phyloP scores from a whole-genome alignment of 2,329 filamentous ascomycete genomes.

The Cordyceps cicadae region DNA sequence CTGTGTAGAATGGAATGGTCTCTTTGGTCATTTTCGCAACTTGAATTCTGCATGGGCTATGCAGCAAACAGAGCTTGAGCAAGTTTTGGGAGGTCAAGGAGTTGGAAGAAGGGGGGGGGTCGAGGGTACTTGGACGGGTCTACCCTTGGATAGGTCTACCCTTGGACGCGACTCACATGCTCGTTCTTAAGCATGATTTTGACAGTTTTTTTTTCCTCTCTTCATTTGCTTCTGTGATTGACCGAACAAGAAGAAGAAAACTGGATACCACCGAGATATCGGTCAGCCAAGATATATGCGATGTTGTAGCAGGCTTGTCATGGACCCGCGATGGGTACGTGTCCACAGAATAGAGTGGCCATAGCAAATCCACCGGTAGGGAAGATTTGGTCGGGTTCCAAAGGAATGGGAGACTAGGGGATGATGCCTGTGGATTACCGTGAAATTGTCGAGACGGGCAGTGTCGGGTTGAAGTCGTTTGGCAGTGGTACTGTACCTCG shows the following conservation, averaged over 20 bases:
- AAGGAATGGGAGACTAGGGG: not conserved
- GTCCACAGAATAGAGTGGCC: not conserved
- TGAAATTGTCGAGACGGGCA: not conserved
- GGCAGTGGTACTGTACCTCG: too few species aligned
- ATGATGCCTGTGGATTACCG: not conserved
- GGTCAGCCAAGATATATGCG: not conserved
- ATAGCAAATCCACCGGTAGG: not conserved
- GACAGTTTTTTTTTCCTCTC: not conserved
- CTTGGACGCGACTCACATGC: conserved; percentile 25
- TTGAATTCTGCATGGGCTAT: too few species aligned
- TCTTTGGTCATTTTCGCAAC: too few species aligned
- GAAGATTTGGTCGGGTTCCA: not conserved
- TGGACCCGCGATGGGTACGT: too few species aligned
- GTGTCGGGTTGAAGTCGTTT: too few species aligned
- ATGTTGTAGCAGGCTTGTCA: not conserved
- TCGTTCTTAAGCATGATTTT: conserved; percentile 22
- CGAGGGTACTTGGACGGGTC: too few species aligned
- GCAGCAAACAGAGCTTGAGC: too few species aligned
- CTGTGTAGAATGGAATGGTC: too few species aligned
- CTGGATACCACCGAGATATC: not conserved
- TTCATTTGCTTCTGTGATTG: not conserved
- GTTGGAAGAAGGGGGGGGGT: too few species aligned
- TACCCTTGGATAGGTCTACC: conserved; percentile 19
- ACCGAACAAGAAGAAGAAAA: not conserved
- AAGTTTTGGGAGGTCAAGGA: too few species aligned